Conservation (phyloP, 1,284 basidiomycete species). For the Clitocybe nebularis region DNA sequence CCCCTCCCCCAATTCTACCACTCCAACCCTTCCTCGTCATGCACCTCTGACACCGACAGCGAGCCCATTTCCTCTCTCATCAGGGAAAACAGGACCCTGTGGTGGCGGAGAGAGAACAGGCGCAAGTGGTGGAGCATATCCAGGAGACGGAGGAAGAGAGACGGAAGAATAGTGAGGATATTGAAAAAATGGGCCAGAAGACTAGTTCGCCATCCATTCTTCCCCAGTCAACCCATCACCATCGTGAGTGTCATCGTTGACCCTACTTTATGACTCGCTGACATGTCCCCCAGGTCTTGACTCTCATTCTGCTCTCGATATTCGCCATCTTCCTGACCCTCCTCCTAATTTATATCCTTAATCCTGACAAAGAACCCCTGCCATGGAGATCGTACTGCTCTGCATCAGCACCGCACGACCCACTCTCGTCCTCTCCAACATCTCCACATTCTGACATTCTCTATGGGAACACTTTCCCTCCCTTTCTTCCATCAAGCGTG, state of each 20-base stretch:
- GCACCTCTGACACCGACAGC: slow-evolving; percentile 61
- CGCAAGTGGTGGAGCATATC: slow-evolving; percentile 50
- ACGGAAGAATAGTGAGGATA: slow-evolving; percentile 39
- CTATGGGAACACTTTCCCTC: slow-evolving; percentile 38
- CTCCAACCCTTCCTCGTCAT: slow-evolving; percentile 46
- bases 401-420: slow-evolving; percentile 42
- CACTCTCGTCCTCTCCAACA: slow-evolving; percentile 33
- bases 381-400: slow-evolving; percentile 95
- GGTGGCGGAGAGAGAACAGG: slow-evolving; percentile 41
- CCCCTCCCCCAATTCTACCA: slow-evolving; percentile 44
- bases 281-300: slow-evolving; percentile 51
- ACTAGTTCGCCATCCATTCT: slow-evolving; percentile 69
- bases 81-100: slow-evolving; percentile 30
- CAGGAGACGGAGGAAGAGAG: slow-evolving; percentile 36
- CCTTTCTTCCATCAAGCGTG: slow-evolving; percentile 66
- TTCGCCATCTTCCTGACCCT: slow-evolving; percentile 78
- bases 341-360: slow-evolving; percentile 86
- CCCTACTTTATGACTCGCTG: slow-evolving; percentile 3
- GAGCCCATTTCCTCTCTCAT: slow-evolving; percentile 56
- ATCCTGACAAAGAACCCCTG: slow-evolving; percentile 92
- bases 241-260: slow-evolving; percentile 57
- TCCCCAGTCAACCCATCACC: slow-evolving; percentile 77
- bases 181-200: slow-evolving; percentile 51
- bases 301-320: slow-evolving; percentile 66
- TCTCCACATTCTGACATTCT: slow-evolving; percentile 33